Evolutionary conservation across 805 yeast species (phyloP).

Genomic region (Ogataea trehalophila): DNA sequence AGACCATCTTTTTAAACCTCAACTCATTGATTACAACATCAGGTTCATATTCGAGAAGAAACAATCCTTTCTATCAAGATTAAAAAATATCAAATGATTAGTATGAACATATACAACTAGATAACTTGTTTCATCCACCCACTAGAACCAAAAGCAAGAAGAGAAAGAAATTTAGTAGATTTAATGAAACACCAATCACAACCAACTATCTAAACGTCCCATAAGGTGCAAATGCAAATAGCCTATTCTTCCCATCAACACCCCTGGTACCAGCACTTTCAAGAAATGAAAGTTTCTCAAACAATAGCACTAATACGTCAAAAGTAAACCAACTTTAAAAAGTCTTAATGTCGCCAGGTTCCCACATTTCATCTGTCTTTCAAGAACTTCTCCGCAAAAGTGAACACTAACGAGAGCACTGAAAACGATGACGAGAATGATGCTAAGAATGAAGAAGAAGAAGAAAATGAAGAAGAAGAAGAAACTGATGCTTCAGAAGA

Average conservation of each 20-base stretch:
- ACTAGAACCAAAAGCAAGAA: background rate
- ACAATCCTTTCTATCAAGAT: background rate
- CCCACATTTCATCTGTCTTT: slow-evolving; percentile 18
- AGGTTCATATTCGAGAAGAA: background rate
- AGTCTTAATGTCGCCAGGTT: slow-evolving; percentile 13
- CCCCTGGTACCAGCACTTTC: background rate
- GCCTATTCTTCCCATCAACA: background rate
- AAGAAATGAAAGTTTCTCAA: too few relatives aligned
- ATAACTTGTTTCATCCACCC: slow-evolving; percentile 1
- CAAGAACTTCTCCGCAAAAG: slow-evolving; percentile 19
- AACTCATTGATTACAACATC: background rate
- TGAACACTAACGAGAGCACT: slow-evolving; percentile 20
- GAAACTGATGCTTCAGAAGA: slow-evolving; percentile 2
- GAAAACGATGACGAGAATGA: slow-evolving; percentile 10
- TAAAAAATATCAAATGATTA: background rate
- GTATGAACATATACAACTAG: slow-evolving; percentile 8
- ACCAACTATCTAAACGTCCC: slow-evolving; percentile 5
- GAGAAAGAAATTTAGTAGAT: background rate
- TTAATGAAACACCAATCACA: slow-evolving; percentile 2
- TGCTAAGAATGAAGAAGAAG: slow-evolving; percentile 6
- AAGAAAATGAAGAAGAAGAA: slow-evolving; percentile 2
- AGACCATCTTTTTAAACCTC: background rate
- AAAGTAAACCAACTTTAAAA: slow-evolving; percentile 1
- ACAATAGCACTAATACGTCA: background rate
- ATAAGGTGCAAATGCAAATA: slow-evolving; percentile 1